Base-by-base conservation (phyloP, 345 rosid species). In the Leavenworthia alabamica region DNA sequence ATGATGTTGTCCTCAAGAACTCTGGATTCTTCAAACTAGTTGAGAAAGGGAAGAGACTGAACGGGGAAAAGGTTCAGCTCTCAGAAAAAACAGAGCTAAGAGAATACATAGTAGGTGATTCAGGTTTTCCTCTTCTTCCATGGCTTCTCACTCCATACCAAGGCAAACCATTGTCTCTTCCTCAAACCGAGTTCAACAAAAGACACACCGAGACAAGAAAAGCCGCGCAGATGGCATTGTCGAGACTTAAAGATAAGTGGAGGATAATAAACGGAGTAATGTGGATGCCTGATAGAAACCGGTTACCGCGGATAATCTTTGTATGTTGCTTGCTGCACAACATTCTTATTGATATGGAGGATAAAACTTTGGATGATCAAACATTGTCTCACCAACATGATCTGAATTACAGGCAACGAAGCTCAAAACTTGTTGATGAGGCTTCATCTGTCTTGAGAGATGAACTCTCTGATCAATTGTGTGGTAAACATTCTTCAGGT, bases 271-370 rank as follows among this genome's bases (percentile, higher is more conserved):
- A 74, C 5, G 89, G 93, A 6, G 80, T 77, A 1, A 83, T 86
- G 93, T 86, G 89, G 85, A 77, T 83, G 83, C 93, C 89, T 7
- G 93, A 83, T 52, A 78, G 75, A 58, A 81, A 77, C 56, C 77
- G 77, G 64, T 55, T 86, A 72, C 89, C 89, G 0, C 77, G 89
- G 57, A 81, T 86, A n/a, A 64, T 80, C 36, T 75, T 86, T 31
- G 86, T 79, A 6, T 83, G 89, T 71, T 83, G 93, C 73, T 78
- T 86, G 82, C 77, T 86, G 66, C 86, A 86, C 75, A 86, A 86
- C 50, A 86, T 86, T 63, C 63, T 80, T 13, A 81, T 86, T 0
- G 86, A 86, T 37, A 72, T 81, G 80, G 79, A 74, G 43, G 89
- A 86, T 22, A 72, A 80, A 39, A 74, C 71, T 27, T 28, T 75